Base-by-base conservation (phyloP, 495 filamentous ascomycete genomes). In the Podospora sp. region DNA sequence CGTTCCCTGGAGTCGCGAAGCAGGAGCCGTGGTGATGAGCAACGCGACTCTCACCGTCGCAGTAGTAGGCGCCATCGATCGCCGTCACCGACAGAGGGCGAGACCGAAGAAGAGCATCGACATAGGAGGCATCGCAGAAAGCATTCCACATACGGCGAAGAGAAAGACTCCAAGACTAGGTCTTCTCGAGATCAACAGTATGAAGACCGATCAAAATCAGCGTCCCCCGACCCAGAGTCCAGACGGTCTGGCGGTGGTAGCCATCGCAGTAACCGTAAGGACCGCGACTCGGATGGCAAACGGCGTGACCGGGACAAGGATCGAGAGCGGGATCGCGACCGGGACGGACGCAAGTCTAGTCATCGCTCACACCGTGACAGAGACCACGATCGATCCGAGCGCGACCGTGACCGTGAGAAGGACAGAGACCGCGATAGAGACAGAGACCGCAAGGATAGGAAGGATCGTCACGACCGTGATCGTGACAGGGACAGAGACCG, bases 51-150 rank as follows among this genome's bases (percentile, higher is more conserved):
- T 49, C 83, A 80, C 67, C 84, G 83, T 58, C 78, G 67, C 35
- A 57, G 53, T 29, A 83, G 87, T 29, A 83, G 87, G 74, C 86
- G 86, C n/a, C 82, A 87, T 68, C 86, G 83, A 14, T 89, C 88
- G 4, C 72, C 78, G 8, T 87, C 72, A 12, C 65, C 82, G 26
- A 70, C 73, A 14, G 78, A 82, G 14, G 79, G 79, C 29, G 80
- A 79, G 18, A 82, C 82, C 26, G 83, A 86, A 27, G 84, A 82
- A 18, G 83, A 87, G 53, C 68, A 71, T n/a, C 66, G 70, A 33
- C 81, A 71, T 72, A 84, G 71, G 78, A 86, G 66, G 49, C 85
- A 85, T 63, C 79, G 72, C 73, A 79, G 69, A 74, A 82, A 73
- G 77, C 82, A 73, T 63, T 76, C 77, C n/a, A 70, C 73, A 20